Evolutionary conservation across 164 flowering plant species (phyloP), one percentile per base, ranked within the genome.

Genomic region (Vitis rotundifolia): DNA sequence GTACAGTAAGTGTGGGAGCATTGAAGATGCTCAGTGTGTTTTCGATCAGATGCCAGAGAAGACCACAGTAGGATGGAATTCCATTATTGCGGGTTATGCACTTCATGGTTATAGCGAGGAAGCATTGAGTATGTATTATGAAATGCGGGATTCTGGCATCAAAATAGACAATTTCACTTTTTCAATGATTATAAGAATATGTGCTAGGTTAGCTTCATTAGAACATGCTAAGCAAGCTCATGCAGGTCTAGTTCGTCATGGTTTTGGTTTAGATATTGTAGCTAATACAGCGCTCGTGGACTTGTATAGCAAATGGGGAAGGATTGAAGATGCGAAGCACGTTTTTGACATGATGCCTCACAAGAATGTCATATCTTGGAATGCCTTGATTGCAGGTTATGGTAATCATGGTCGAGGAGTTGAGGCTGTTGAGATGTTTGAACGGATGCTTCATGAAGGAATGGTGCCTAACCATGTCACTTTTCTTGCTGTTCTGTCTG

Each of bases 231-330:
- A 84, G 74, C 90, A 89, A 78, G 88, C 87, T 59, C 91, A 87
- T 74, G 89, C 91, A 9, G 76, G 77, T 56, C 66, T 89, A 29
- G 78, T 89, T 50, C 86, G 88, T 19, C 82, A 78, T 69, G 93
- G 93, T 18, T 89, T 82, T 73, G 88, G 89, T 49, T 75, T 71
- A 10, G 90, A 88, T 68, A 70, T 80, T n/a, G 89, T 85, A 8
- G 89, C 89, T 9, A 87, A 78, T 65, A 84, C 89, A 8, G 87
- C 92, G 3, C 87, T 88, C 55, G 83, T 88, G 14, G 90, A 86
- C 66, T 82, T 86, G 59, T 86, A 88, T 67, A 65, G 89, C 80
- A 88, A 88, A 79, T 88, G 92, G 90, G 92, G 90, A 61, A 77
- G 84, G 62, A 53, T 85, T 52, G 88, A 86, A 76, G 84, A 85